Evolutionary conservation across 495 filamentous ascomycete species (phyloP).

Genomic region (Talaromyces stipitatus): DNA sequence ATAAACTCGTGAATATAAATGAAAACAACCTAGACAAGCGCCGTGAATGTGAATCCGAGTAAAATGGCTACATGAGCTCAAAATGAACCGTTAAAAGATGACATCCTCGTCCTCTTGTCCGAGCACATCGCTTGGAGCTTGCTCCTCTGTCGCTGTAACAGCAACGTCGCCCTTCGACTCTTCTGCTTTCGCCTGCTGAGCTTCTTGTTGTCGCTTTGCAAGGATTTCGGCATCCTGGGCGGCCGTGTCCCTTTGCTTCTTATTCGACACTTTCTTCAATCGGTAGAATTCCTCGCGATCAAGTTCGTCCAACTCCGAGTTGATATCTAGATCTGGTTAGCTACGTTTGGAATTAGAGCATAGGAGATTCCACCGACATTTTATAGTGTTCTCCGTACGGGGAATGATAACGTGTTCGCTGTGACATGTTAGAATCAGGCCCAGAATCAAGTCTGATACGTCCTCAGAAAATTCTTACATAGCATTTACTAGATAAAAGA

Average conservation of each 20-base stretch:
- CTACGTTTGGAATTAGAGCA: background rate
- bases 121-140: constrained; percentile 57
- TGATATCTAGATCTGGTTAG: constrained; percentile 63
- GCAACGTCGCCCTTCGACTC: constrained; percentile 16
- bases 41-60: background rate
- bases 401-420: constrained; percentile 96
- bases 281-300: constrained; percentile 98
- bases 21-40: background rate
- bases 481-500: constrained; percentile 63
- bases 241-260: constrained; percentile 81
- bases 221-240: constrained; percentile 68
- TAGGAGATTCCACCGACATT: constrained; percentile 49
- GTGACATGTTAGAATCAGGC: constrained; percentile 9
- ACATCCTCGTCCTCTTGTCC: constrained; percentile 87
- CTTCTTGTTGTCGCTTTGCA: constrained; percentile 44
- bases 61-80: background rate
- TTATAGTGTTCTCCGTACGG: constrained; percentile 97
- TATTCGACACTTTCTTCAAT: constrained; percentile 94
- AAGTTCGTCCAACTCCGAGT: constrained; percentile 95
- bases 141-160: constrained; percentile 28
- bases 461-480: constrained; percentile 54
- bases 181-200: constrained; percentile 27
- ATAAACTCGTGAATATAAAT: background rate
- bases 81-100: constrained; percentile 61
- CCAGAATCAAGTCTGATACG: background rate